Percentiles rank a stretch among this genome's conserved stretches.
phyloP scores from a whole-genome alignment of 2,329 filamentous ascomycete species.

The Penicillium sp. region DNA sequence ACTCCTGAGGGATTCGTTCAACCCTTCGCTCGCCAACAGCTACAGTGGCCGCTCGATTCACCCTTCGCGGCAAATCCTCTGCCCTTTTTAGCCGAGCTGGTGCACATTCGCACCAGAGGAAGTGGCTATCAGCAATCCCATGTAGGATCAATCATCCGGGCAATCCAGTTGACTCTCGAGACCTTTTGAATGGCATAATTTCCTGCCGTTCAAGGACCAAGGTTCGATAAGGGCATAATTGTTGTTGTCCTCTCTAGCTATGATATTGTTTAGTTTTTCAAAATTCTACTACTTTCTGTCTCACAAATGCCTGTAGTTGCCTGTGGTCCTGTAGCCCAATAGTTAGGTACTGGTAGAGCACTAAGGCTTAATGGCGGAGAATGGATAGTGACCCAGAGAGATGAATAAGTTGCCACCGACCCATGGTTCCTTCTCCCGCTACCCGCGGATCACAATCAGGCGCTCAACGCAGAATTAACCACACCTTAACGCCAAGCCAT shows the following conservation, averaged over 20 bases:
- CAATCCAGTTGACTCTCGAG: slow-evolving; percentile 30
- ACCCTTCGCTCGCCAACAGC: slow-evolving; percentile 20
- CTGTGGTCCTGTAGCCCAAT: too few relatives aligned
- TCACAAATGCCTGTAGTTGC: too few relatives aligned
- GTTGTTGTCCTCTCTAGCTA: too few relatives aligned
- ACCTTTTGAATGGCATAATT: slow-evolving; percentile 27
- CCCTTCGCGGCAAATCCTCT: slow-evolving; percentile 27
- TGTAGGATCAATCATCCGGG: slow-evolving; percentile 41
- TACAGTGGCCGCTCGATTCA: slow-evolving; percentile 33
- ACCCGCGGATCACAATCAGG: background rate
- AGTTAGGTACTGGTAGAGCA: too few relatives aligned
- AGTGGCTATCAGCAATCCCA: slow-evolving; percentile 45
- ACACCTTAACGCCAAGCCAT: background rate
- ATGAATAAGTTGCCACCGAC: background rate
- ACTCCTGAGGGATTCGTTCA: slow-evolving; percentile 29
- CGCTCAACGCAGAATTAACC: background rate
- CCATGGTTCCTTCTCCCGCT: background rate
- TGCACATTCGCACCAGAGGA: slow-evolving; percentile 40
- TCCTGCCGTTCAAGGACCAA: too few relatives aligned
- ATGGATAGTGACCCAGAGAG: too few relatives aligned
- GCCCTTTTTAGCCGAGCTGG: slow-evolving; percentile 37
- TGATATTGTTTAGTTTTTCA: too few relatives aligned
- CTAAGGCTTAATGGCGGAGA: too few relatives aligned
- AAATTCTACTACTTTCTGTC: too few relatives aligned
- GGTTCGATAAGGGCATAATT: too few relatives aligned